phyloP scores from a whole-genome alignment of 2,329 filamentous ascomycete genomes.

The Botryotinia calthae region DNA sequence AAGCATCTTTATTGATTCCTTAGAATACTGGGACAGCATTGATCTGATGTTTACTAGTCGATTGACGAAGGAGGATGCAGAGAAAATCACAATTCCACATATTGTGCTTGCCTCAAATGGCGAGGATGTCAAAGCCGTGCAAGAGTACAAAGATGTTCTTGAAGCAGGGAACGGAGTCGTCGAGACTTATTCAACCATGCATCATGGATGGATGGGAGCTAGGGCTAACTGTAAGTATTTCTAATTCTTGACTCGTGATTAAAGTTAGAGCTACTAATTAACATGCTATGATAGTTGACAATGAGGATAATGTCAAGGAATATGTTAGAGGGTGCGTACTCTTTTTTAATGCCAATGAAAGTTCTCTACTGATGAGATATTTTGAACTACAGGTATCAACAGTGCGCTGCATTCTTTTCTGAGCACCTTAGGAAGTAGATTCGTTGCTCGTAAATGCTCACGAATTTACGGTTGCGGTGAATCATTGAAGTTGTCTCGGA shows the following conservation, averaged over 20 bases:
- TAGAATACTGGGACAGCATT: not conserved
- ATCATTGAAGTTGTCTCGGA: not conserved
- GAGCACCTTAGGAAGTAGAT: not conserved
- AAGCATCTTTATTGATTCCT: not conserved
- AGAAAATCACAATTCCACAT: constrained; percentile 47
- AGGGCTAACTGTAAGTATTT: constrained; percentile 44
- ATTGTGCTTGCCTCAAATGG: constrained; percentile 51
- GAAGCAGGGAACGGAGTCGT: constrained; percentile 42
- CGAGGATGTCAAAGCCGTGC: constrained; percentile 45
- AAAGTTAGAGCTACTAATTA: not conserved
- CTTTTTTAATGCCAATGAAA: not conserved
- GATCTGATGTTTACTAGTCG: constrained; percentile 19
- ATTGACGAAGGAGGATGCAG: constrained; percentile 42
- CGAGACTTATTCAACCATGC: constrained; percentile 29
- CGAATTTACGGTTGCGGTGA: not conserved
- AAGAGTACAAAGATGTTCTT: constrained; percentile 45
- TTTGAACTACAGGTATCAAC: not conserved
- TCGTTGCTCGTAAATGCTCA: not conserved
- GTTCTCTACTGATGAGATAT: not conserved
- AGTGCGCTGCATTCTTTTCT: not conserved
- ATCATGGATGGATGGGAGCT: constrained; percentile 46
- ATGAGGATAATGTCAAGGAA: constrained; percentile 44
- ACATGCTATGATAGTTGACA: constrained; percentile 16
- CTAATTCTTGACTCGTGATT: not conserved
- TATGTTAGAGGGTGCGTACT: constrained; percentile 4